A percentile compares a stretch with the other conserved stretches of the same genome.
Conservation (phyloP, 2,329 filamentous ascomycete genomes). For the Lachnellula occidentalis region DNA sequence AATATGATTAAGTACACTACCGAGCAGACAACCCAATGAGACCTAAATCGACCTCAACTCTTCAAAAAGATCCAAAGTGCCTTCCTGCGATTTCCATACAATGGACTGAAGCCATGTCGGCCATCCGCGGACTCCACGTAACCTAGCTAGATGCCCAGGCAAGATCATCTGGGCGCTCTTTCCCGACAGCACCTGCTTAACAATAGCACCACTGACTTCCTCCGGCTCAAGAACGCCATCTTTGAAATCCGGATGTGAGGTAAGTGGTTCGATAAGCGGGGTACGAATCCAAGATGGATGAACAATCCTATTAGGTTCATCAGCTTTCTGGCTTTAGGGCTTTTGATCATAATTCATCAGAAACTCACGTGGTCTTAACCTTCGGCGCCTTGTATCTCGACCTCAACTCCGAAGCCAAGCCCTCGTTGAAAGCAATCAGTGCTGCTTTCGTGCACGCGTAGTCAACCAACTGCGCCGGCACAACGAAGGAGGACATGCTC, state of each 20-base stretch:
- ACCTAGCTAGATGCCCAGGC: neutral
- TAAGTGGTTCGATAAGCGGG: constrained; percentile 49
- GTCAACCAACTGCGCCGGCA: constrained; percentile 40
- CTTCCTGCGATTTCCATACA: neutral
- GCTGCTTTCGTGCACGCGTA: constrained; percentile 65
- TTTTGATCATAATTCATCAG: neutral
- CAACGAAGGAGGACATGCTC: constrained; percentile 30
- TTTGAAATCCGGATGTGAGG: constrained; percentile 42
- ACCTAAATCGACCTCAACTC: neutral
- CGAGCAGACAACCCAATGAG: neutral
- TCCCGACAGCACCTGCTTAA: constrained; percentile 53
- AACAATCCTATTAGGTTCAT: constrained; percentile 42
- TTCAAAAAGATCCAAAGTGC: neutral
- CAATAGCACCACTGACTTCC: constrained; percentile 57
- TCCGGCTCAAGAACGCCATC: constrained; percentile 50
- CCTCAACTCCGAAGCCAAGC: constrained; percentile 49
- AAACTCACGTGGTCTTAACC: constrained; percentile 42
- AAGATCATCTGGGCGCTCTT: constrained; percentile 36
- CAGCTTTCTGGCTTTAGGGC: neutral
- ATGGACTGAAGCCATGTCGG: neutral
- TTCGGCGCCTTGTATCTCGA: constrained; percentile 56
- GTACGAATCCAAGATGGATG: constrained; percentile 58
- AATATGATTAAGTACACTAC: neutral
- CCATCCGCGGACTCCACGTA: neutral
- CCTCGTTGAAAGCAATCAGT: constrained; percentile 63